phyloP scores from a whole-genome alignment of 192 early-diverging fungal genomes.

The Podila epigama region DNA sequence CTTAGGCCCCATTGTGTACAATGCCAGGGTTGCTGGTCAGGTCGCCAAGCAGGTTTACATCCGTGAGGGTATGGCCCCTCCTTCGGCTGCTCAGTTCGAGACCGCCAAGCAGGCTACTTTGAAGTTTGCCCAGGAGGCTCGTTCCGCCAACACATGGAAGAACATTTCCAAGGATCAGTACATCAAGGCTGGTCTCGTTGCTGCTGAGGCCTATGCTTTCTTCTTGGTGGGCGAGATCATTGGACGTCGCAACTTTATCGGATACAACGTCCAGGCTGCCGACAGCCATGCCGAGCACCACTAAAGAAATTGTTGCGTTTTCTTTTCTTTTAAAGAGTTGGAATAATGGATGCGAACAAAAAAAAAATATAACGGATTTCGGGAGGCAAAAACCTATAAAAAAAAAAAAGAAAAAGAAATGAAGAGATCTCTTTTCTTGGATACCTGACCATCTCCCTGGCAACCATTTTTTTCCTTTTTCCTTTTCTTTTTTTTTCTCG shows the following conservation, averaged over 20 bases:
- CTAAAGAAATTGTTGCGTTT: too few relatives aligned
- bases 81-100: slow-evolving; percentile 48
- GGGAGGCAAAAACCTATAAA: too few relatives aligned
- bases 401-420: too few relatives aligned
- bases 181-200: slow-evolving; percentile 51
- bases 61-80: slow-evolving; percentile 60
- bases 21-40: slow-evolving; percentile 56
- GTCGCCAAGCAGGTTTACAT: slow-evolving; percentile 63
- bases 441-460: too few relatives aligned
- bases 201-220: slow-evolving; percentile 56
- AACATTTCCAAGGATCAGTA: slow-evolving; percentile 39
- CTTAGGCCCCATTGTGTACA: slow-evolving; percentile 43
- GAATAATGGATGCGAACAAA: too few relatives aligned
- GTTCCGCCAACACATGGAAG: slow-evolving; percentile 29
- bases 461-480: background rate
- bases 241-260: slow-evolving; percentile 61
- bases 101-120: slow-evolving; percentile 46
- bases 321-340: too few relatives aligned
- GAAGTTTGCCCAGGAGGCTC: slow-evolving; percentile 33
- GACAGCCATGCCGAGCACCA: slow-evolving; percentile 1
- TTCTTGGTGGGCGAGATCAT: slow-evolving; percentile 63
- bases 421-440: background rate
- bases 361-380: too few relatives aligned
- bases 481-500: background rate
- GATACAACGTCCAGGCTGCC: slow-evolving; percentile 54